These are phyloP conservation scores for Abrus pulchellus DNA, from an alignment of 306 rosid species.

Conservation along the genomic window DNA sequence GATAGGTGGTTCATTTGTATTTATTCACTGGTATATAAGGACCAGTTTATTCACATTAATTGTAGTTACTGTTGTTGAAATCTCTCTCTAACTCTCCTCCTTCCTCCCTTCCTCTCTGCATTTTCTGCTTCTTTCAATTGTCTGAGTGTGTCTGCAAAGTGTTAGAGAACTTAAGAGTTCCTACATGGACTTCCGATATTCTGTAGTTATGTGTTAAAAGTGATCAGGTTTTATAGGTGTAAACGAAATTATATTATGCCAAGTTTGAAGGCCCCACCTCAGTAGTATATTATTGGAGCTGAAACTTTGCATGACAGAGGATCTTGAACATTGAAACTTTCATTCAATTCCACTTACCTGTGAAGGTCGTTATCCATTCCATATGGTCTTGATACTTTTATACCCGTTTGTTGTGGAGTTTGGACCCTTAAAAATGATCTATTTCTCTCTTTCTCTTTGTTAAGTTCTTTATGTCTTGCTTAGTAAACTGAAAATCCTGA, in stretches of 20 bases:
- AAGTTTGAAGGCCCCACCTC: background rate
- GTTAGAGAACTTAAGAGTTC: no score
- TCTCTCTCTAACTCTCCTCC: no score
- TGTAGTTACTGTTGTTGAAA: no score
- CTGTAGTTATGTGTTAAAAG: background rate
- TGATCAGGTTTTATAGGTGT: slow-evolving; percentile 2
- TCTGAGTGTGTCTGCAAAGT: no score
- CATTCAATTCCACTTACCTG: background rate
- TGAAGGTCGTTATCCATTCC: background rate
- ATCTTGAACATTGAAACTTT: slow-evolving; percentile 26
- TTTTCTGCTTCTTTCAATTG: no score
- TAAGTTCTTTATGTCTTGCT: slow-evolving; percentile 8
- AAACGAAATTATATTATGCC: background rate
- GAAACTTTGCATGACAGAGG: background rate
- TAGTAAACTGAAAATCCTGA: background rate
- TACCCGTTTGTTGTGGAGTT: background rate
- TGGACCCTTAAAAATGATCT: background rate
- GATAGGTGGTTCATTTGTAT: no score
- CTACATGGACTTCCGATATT: background rate
- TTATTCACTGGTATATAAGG: no score
- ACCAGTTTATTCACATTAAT: no score
- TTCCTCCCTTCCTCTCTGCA: no score
- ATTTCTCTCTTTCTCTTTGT: slow-evolving; percentile 10
- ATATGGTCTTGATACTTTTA: background rate
- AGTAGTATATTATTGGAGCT: background rate